Conservation (phyloP, 805 yeast genomes). For the Lachancea kluyveri region DNA sequence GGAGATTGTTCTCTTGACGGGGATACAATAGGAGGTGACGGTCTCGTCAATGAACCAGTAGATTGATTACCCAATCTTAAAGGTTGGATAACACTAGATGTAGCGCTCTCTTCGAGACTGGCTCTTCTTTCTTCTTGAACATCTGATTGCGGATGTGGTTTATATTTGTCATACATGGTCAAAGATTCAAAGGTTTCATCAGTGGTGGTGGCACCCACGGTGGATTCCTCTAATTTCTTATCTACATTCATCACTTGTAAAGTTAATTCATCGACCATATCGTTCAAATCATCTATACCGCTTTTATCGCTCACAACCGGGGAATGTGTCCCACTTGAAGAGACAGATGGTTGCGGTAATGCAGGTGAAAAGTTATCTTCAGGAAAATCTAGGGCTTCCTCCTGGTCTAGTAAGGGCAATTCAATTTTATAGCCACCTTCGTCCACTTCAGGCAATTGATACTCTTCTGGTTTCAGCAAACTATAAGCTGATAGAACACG, state of each 20-base stretch:
- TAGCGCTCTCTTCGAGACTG: conserved; percentile 10
- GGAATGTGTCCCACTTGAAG: too few species aligned
- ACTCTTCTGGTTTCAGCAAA: conserved; percentile 13
- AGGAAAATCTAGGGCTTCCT: neutral
- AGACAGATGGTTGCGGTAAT: neutral
- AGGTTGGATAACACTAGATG: conserved; percentile 14
- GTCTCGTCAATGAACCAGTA: conserved; percentile 3
- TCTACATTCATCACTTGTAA: conserved; percentile 19
- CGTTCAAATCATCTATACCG: conserved; percentile 27
- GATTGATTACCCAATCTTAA: conserved; percentile 8
- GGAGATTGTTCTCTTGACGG: neutral
- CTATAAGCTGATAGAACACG: conserved; percentile 14
- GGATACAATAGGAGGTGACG: neutral
- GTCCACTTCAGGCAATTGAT: conserved; percentile 22
- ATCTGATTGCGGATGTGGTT: conserved; percentile 19
- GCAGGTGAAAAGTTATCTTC: neutral
- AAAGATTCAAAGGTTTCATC: conserved; percentile 23
- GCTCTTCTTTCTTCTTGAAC: conserved; percentile 7
- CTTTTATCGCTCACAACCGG: neutral
- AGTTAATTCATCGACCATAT: conserved; percentile 32
- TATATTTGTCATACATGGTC: conserved; percentile 26
- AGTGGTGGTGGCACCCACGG: conserved; percentile 7
- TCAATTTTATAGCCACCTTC: conserved; percentile 17
- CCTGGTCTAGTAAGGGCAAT: conserved; percentile 13
- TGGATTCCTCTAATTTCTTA: conserved; percentile 11